Evolutionary conservation across 2,329 filamentous ascomycete species (phyloP).

Genomic region (Penicillium sp.): DNA sequence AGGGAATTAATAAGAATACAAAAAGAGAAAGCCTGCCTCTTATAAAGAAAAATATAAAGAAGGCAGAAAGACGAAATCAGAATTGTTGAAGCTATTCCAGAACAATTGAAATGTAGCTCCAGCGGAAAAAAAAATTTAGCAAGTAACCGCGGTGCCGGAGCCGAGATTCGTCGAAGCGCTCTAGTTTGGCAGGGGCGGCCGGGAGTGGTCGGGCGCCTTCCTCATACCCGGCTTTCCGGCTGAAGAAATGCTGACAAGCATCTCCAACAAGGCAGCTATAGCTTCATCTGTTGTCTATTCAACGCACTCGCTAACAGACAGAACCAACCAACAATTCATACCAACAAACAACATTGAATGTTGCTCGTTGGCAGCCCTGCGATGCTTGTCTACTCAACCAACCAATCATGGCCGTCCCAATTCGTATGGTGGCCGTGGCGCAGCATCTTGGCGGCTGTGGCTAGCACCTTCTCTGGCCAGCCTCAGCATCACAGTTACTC

Average conservation of each 20-base stretch:
- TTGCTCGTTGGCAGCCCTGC: too few species aligned
- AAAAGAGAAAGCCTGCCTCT: constrained; percentile 11
- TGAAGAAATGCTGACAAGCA: background rate
- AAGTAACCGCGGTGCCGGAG: constrained; percentile 19
- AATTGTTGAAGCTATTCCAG: background rate
- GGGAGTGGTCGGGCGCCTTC: constrained; percentile 27
- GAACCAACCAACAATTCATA: too few species aligned
- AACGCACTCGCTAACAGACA: too few species aligned
- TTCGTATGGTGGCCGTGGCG: background rate
- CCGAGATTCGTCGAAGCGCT: constrained; percentile 31
- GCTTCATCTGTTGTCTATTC: too few species aligned
- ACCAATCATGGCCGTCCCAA: background rate
- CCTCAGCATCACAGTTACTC: background rate
- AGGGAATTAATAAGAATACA: constrained; percentile 11
- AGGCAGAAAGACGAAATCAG: background rate
- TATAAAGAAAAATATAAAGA: constrained; percentile 11
- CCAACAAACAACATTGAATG: too few species aligned
- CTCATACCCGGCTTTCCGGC: constrained; percentile 9
- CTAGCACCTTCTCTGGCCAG: background rate
- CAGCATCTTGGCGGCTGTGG: constrained; percentile 2
- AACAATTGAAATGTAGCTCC: constrained; percentile 9
- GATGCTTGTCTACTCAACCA: too few species aligned
- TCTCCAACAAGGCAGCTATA: background rate
- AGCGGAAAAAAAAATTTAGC: constrained; percentile 38
- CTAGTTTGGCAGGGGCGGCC: constrained; percentile 31